These are phyloP conservation scores for Ustilago vetiveriae DNA, from an alignment of 1,284 basidiomycete genomes.

Conservation along the genomic window DNA sequence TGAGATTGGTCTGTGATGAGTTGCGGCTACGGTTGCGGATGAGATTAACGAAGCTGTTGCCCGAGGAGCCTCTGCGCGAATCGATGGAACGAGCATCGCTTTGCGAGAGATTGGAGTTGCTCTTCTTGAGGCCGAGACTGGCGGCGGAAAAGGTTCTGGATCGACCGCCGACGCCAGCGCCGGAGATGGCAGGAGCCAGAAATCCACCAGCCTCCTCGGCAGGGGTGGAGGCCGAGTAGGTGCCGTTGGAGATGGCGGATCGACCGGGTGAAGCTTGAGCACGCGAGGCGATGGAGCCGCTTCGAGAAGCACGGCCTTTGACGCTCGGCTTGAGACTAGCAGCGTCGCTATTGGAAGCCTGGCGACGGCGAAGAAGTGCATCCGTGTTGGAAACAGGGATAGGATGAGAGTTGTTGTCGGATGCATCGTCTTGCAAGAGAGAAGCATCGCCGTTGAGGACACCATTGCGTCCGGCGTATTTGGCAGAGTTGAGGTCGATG, in stretches of 20 bases:
- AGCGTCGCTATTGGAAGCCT: conserved; percentile 4
- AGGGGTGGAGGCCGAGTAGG: background rate
- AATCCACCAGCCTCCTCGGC: conserved; percentile 13
- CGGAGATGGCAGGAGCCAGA: conserved; percentile 15
- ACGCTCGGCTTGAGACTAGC: conserved; percentile 13
- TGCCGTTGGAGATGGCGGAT: conserved; percentile 2
- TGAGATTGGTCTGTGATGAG: conserved; percentile 41
- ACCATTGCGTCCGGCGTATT: background rate
- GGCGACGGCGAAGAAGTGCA: conserved; percentile 32
- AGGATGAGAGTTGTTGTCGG: conserved; percentile 13
- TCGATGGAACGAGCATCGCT: conserved; percentile 44
- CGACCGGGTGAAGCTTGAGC: conserved; percentile 10
- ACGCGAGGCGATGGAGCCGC: conserved; percentile 20
- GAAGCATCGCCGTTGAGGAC: background rate
- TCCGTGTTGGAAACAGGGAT: conserved; percentile 49
- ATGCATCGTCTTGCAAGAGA: conserved; percentile 15
- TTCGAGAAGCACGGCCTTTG: conserved; percentile 18
- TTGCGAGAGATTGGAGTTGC: conserved; percentile 49
- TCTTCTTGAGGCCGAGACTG: conserved; percentile 35
- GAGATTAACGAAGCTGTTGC: conserved; percentile 36
- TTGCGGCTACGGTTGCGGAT: conserved; percentile 39
- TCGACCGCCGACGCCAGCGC: conserved; percentile 1
- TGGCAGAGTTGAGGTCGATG: conserved; percentile 19
- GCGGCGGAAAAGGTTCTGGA: conserved; percentile 19
- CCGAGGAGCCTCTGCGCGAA: conserved; percentile 34